A percentile compares a stretch with the other conserved stretches of the same genome.
Evolutionary conservation across 495 filamentous ascomycete species (phyloP).

Genomic region (Trichoderma virens): DNA sequence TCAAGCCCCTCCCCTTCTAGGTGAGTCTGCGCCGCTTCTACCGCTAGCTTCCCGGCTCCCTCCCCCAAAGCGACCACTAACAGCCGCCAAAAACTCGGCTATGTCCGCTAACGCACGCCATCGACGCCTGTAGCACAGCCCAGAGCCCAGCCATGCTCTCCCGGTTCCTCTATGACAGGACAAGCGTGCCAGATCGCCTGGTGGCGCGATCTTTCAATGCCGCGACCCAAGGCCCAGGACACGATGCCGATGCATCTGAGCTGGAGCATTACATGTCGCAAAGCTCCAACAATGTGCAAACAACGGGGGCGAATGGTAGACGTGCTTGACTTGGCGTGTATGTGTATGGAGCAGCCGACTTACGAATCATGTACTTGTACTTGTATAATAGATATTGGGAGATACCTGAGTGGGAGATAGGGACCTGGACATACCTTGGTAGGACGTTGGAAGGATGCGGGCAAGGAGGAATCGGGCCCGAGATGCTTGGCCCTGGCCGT

Average conservation of each 20-base stretch:
- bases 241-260: background rate
- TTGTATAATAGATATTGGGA: too few relatives aligned
- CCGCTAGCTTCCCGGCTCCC: background rate
- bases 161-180: conserved; percentile 1
- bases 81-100: background rate
- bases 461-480: background rate
- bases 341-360: background rate
- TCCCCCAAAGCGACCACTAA: background rate
- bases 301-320: background rate
- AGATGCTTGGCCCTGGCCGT: background rate
- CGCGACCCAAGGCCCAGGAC: background rate
- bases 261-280: conserved; percentile 3
- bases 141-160: background rate
- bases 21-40: background rate
- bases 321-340: background rate
- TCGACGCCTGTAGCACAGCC: background rate
- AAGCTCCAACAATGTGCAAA: background rate
- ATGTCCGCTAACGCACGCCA: conserved; percentile 1
- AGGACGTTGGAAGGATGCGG: background rate
- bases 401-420: too few relatives aligned
- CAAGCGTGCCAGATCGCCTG: background rate
- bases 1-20: background rate
- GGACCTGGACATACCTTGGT: too few relatives aligned
- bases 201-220: background rate
- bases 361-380: background rate